Evolutionary conservation across 306 rosid genomes (phyloP), one percentile per base, ranked within the genome.

Genomic region (Sphenostylis stenocarpa): DNA sequence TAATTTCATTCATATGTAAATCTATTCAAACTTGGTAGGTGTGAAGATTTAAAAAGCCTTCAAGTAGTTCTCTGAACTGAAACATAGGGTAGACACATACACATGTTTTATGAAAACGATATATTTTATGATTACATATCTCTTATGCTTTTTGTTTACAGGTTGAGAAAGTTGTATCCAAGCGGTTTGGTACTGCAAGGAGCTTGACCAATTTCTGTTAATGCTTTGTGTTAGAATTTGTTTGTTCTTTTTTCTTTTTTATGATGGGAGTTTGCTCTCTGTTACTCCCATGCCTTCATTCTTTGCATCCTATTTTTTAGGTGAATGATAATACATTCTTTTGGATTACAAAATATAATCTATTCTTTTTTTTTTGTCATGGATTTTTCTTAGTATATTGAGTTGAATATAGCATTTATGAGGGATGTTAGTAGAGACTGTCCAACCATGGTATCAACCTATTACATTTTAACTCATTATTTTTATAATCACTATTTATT

Each of bases 251-350:
- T 13, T 43, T 56, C 44, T 77, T 78, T 65, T 71, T 73, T 65
- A 26, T 65, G 49, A 26, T 65, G 53, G 81, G 75, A 79, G 68
- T 77, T 62, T 34, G 21, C 44, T 51, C 56, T 57, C 47, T 72
- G 38, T 58, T 48, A 26, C 70, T 69, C 75, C 76, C 76, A 71
- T 82, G 76, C 55, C 73, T 77, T 76, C 79, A 86, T 87, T 88
- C 83, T 87, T 85, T 85, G 77, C 70, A 56, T 64, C 90, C 86
- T 65, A 44, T 75, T 55, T 44, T n/a, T 10, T n/a, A 89, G 87
- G 71, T 81, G 48, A 63, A 61, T 70, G 51, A 33, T 78, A 49
- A 33, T 78, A 56, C 15, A 15, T 63, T 39, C 43, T 84, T 26
- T 60, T 86, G 88, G 85, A 74, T 55, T 26, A 26, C 28, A 1